Base-by-base conservation (phyloP, 2,329 filamentous ascomycete species). In the Ascochyta fabae region DNA sequence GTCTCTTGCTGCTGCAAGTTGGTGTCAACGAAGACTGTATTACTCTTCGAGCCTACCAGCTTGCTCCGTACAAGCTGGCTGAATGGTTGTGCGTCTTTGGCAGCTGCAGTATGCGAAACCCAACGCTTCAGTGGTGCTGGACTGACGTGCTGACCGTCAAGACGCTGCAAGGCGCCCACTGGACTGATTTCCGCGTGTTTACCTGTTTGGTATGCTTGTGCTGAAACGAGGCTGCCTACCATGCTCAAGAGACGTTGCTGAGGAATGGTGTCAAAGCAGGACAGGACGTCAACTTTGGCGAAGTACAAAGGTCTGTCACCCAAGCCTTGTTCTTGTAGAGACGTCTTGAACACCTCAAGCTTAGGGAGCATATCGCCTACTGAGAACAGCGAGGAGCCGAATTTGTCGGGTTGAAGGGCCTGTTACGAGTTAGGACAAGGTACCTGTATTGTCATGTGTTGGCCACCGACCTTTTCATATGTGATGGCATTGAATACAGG, bases 211-310 rank as follows among this genome's bases (percentile, higher is more conserved):
- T 99, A 99, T 22, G 79, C 77, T 3, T 81, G 75, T 53, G 89
- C 60, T 75, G 85, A 61, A 84, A 86, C 48, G 70, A 87, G 54
- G 61, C 74, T 71, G 38, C 81, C 78, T 60, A 96, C 83, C 24
- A 98, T 79, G 23, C 80, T 72, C 31, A 97, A 70, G 16, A 98
- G 80, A 1, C 86, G 85, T 24, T 83, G 77, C 72, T 98, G 95
- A 0, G 95, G 95, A 40, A 99, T 97, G 0, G 90, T 96, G 74
- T 99, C 95, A 72, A 97, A 99, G 65, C 94, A 96, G 2, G 91
- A 87, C 71, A 91, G 86, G 19, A 99, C 93, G 69, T 99, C 95
- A 12, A 96, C 81, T 72, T 99, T 99, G 57, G 88, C 93, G 75
- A 98, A 96, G 75, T 90, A 98, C 1, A 97, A 76, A 4, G 75